A percentile compares a stretch with the other conserved stretches of the same genome.
Conservation (phyloP, 441 rosid genomes). For the Erysimum pusillum region DNA sequence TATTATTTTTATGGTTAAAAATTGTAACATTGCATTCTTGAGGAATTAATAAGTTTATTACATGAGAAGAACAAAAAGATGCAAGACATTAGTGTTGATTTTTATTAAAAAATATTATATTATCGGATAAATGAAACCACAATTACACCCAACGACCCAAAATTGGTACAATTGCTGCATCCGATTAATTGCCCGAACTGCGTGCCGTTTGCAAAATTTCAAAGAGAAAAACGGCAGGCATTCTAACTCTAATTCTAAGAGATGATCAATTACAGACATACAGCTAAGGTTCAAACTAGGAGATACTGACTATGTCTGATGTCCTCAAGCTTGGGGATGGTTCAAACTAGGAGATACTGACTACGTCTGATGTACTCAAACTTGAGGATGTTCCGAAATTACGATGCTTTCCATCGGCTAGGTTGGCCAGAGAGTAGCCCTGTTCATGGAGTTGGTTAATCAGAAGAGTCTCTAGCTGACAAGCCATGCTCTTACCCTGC, state of each 20-base stretch:
- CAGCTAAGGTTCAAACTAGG: slow-evolving; percentile 16
- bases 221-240: slow-evolving; percentile 30
- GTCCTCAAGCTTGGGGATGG: slow-evolving; percentile 42
- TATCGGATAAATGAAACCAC: not conserved
- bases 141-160: slow-evolving; percentile 21
- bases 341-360: slow-evolving; percentile 45
- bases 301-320: slow-evolving; percentile 51
- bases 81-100: not conserved
- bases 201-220: slow-evolving; percentile 27
- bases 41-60: not conserved
- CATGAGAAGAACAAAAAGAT: not conserved
- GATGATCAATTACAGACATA: not conserved
- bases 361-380: slow-evolving; percentile 47
- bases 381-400: slow-evolving; percentile 73
- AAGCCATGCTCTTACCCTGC: slow-evolving; percentile 92
- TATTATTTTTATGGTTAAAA: not conserved
- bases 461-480: slow-evolving; percentile 96
- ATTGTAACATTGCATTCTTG: not conserved
- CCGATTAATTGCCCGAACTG: not conserved
- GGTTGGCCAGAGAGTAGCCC: slow-evolving; percentile 73
- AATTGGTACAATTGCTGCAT: slow-evolving; percentile 16
- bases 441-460: slow-evolving; percentile 81
- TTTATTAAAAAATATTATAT: not conserved
- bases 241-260: slow-evolving; percentile 26
- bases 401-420: slow-evolving; percentile 93